Percentiles rank a stretch among this genome's conserved stretches.
Conservation (phyloP, 192 early-diverging fungal genomes). For the Pilaira anomala region DNA sequence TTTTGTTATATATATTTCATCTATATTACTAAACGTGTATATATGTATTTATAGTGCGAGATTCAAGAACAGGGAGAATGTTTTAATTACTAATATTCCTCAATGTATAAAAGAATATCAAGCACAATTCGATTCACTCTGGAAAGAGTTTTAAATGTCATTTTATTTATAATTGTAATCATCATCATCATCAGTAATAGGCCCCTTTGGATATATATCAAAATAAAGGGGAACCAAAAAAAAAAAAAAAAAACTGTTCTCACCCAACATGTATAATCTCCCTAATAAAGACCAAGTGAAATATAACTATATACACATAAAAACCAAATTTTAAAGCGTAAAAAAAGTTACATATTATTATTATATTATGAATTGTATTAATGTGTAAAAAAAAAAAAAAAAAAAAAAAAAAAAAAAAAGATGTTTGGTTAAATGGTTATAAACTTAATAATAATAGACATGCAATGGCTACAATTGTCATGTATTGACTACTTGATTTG, state of each 20-base stretch:
- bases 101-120: slow-evolving; percentile 54
- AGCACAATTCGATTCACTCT: slow-evolving; percentile 60
- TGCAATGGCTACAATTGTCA: background rate
- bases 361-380: background rate
- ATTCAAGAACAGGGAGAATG: slow-evolving; percentile 65
- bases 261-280: too few relatives aligned
- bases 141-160: slow-evolving; percentile 49
- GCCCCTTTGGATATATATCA: too few relatives aligned
- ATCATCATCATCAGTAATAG: too few relatives aligned
- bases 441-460: background rate
- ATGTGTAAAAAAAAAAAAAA: background rate
- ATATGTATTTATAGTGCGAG: slow-evolving; percentile 46
- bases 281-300: too few relatives aligned
- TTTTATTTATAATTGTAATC: background rate
- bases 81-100: slow-evolving; percentile 62
- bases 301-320: too few relatives aligned
- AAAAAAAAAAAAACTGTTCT: too few relatives aligned
- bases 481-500: too few relatives aligned
- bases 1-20: background rate
- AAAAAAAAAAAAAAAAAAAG: background rate
- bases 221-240: too few relatives aligned
- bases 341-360: background rate
- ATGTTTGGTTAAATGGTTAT: background rate
- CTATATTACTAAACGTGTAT: background rate
- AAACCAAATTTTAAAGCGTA: too few relatives aligned